These are phyloP conservation scores for Picocystis sp. DNA, from an alignment of 163 green algal species.

Conservation along the genomic window DNA sequence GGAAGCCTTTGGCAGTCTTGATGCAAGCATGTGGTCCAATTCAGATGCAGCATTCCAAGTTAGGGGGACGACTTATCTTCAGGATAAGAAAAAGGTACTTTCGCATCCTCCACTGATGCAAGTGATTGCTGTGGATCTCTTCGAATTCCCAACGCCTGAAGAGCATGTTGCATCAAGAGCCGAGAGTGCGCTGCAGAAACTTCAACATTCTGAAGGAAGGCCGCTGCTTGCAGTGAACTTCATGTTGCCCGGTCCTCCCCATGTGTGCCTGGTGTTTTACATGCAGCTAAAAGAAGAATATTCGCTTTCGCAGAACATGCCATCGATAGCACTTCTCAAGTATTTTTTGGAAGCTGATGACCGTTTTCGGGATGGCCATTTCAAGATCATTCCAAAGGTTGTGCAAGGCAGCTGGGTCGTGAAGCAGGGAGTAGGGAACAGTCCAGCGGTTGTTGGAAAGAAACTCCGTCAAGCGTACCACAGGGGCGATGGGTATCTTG, in stretches of 20 bases:
- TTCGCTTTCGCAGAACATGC: neutral
- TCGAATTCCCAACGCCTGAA: conserved; percentile 1
- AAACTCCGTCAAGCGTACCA: conserved; percentile 5
- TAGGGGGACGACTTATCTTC: conserved; percentile 1
- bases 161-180: conserved; percentile 3
- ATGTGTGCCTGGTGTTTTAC: neutral
- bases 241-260: conserved; percentile 4
- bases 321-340: neutral
- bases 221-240: conserved; percentile 3
- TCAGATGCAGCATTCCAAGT: conserved; percentile 1
- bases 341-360: conserved; percentile 1
- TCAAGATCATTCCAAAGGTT: conserved; percentile 2
- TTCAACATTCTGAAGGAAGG: neutral
- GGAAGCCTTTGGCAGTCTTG: conserved; percentile 1
- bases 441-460: conserved; percentile 1
- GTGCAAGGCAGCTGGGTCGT: conserved; percentile 4
- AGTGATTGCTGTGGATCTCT: conserved; percentile 3
- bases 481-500: conserved; percentile 2
- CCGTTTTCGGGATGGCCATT: neutral
- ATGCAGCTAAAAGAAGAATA: conserved; percentile 4
- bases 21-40: conserved; percentile 2
- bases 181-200: neutral
- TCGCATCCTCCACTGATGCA: neutral
- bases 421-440: conserved; percentile 7
- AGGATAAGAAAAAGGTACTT: conserved; percentile 3